phyloP scores from a whole-genome alignment of 75 land plant species.

The Gnetum montanum region DNA sequence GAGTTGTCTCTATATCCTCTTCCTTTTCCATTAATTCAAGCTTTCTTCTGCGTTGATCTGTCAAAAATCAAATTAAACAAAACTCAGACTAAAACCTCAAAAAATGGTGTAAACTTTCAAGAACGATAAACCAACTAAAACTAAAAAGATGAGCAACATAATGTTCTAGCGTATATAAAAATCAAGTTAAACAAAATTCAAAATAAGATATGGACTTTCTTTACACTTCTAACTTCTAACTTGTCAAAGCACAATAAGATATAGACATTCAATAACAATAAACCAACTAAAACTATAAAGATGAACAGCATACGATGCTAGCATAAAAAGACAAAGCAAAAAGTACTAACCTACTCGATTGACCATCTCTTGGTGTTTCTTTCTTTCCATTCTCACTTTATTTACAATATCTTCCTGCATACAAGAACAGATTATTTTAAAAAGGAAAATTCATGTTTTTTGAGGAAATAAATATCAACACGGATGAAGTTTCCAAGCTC shows the following conservation, averaged over 20 bases:
- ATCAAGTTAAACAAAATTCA: too few species aligned
- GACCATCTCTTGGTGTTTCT: slow-evolving; percentile 55
- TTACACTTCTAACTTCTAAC: too few species aligned
- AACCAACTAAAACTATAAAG: too few species aligned
- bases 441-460: background rate
- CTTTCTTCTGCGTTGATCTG: slow-evolving; percentile 66
- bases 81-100: background rate
- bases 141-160: background rate
- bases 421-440: background rate
- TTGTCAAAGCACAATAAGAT: too few species aligned
- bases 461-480: background rate
- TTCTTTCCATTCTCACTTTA: slow-evolving; percentile 35
- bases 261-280: too few species aligned
- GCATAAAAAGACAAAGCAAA: too few species aligned
- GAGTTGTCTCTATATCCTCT: slow-evolving; percentile 47
- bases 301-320: too few species aligned
- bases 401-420: slow-evolving; percentile 68
- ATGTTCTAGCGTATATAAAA: too few species aligned
- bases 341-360: slow-evolving; percentile 38
- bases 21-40: slow-evolving; percentile 53
- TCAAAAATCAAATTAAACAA: slow-evolving; percentile 1
- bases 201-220: too few species aligned
- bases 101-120: background rate
- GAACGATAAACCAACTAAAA: background rate
- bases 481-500: slow-evolving; percentile 1